phyloP scores from a whole-genome alignment of 1,139 yeast species.

The Sugiyamaella xylanicola region DNA sequence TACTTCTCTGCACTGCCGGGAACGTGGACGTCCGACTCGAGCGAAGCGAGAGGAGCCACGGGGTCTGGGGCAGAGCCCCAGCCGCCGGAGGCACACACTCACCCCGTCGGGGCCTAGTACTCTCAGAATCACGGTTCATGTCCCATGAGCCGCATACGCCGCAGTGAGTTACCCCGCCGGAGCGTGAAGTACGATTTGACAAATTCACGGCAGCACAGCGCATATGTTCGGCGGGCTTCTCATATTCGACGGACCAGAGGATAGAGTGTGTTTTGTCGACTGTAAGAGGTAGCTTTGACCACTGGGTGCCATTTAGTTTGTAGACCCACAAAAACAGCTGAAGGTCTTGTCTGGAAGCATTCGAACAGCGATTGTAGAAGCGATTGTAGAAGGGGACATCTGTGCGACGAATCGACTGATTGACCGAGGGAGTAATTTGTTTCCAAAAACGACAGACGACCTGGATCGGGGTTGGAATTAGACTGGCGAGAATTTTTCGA shows the following conservation, averaged over 20 bases:
- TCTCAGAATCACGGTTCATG: too few relatives aligned
- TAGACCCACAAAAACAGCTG: neutral
- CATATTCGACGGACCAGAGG: neutral
- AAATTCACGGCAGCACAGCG: constrained; percentile 8
- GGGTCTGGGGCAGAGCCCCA: too few relatives aligned
- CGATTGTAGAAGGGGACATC: neutral
- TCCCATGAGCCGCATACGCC: constrained; percentile 5
- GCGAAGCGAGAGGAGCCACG: too few relatives aligned
- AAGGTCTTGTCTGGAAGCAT: neutral
- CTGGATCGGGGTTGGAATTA: too few relatives aligned
- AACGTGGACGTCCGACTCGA: too few relatives aligned
- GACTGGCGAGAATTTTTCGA: too few relatives aligned
- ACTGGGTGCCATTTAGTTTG: neutral
- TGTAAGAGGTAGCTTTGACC: neutral
- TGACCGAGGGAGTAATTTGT: too few relatives aligned
- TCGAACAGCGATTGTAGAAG: neutral
- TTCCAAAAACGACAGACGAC: too few relatives aligned
- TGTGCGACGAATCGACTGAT: neutral
- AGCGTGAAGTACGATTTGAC: neutral
- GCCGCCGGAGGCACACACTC: too few relatives aligned
- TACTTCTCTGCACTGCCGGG: too few relatives aligned
- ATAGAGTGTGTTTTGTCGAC: constrained; percentile 6
- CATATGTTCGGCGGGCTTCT: neutral
- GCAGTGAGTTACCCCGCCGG: constrained; percentile 16
- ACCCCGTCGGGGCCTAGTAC: too few relatives aligned